Conservation (phyloP, 2,329 filamentous ascomycete genomes). For the Curvularia spicifera region DNA sequence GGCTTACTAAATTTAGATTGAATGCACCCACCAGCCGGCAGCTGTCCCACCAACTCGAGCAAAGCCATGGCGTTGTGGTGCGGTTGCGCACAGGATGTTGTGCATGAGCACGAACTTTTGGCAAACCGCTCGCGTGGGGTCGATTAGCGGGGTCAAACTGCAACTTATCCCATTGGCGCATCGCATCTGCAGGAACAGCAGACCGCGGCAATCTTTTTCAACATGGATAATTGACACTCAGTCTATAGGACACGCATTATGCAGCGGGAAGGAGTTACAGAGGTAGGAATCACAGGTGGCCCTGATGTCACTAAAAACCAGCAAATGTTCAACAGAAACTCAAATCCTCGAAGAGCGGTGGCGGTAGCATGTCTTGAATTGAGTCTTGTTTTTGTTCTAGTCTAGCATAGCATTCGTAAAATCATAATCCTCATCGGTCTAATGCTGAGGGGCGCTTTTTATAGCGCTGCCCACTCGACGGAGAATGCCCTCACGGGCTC, state of each 20-base stretch:
- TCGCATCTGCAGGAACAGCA: conserved; percentile 7
- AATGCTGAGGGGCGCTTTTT: conserved; percentile 1
- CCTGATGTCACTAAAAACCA: not conserved
- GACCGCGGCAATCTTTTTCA: not conserved
- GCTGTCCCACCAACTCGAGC: conserved; percentile 16
- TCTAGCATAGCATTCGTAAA: conserved; percentile 15
- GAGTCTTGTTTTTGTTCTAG: conserved; percentile 5
- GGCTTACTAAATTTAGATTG: not conserved
- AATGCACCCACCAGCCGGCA: conserved; percentile 24
- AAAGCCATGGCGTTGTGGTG: conserved; percentile 25
- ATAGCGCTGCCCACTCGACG: conserved; percentile 95
- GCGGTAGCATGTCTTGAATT: not conserved
- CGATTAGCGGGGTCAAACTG: conserved; percentile 21
- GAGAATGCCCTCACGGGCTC: conserved; percentile 73
- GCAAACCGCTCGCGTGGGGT: conserved; percentile 27
- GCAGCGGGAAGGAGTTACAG: not conserved
- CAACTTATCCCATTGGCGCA: conserved; percentile 16
- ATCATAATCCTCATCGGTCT: conserved; percentile 7
- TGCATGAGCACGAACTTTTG: conserved; percentile 24
- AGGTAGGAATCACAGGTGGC: no score
- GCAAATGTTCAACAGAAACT: no score
- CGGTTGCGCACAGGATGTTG: conserved; percentile 6
- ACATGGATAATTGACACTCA: not conserved
- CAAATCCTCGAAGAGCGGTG: not conserved
- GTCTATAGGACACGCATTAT: no score